Evolutionary conservation across 2,329 filamentous ascomycete genomes (phyloP).

Genomic region (Monosporascus sp.): DNA sequence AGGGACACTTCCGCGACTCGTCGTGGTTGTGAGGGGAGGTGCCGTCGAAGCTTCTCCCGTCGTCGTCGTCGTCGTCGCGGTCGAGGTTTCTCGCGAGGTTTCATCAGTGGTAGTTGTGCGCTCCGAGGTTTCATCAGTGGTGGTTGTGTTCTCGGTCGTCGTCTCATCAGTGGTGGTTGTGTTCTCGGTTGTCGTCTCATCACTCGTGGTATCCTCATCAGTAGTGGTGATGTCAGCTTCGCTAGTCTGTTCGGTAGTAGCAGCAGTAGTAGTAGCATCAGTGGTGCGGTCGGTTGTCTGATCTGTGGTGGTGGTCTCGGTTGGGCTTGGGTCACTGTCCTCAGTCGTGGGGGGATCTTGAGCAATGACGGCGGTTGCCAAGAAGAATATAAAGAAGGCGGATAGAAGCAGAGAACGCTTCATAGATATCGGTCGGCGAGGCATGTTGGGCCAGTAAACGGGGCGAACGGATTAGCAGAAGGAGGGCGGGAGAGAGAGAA

Average conservation of each 20-base stretch:
- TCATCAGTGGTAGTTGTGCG: background rate
- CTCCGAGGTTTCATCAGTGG: background rate
- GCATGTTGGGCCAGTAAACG: slow-evolving; percentile 1
- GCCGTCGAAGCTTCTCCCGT: background rate
- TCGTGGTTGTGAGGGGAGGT: background rate
- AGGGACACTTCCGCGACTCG: background rate
- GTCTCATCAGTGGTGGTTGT: background rate
- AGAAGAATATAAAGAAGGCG: slow-evolving; percentile 2
- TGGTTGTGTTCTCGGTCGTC: background rate
- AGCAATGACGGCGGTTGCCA: slow-evolving; percentile 8
- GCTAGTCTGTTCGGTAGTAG: slow-evolving; percentile 4
- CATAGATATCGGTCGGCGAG: background rate
- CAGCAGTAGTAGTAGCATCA: slow-evolving; percentile 4
- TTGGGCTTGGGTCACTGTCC: background rate
- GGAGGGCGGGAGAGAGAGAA: background rate
- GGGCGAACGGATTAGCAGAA: background rate
- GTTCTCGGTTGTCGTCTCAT: background rate
- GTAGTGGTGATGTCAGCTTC: slow-evolving; percentile 1
- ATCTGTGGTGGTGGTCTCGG: background rate
- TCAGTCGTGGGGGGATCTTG: slow-evolving; percentile 5
- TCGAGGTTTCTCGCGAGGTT: background rate
- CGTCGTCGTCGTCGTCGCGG: background rate
- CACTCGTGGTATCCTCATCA: background rate
- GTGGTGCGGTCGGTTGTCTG: background rate
- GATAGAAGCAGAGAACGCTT: slow-evolving; percentile 11